Conservation (phyloP, 2,329 filamentous ascomycete species). For the Colletotrichum cuscutae region DNA sequence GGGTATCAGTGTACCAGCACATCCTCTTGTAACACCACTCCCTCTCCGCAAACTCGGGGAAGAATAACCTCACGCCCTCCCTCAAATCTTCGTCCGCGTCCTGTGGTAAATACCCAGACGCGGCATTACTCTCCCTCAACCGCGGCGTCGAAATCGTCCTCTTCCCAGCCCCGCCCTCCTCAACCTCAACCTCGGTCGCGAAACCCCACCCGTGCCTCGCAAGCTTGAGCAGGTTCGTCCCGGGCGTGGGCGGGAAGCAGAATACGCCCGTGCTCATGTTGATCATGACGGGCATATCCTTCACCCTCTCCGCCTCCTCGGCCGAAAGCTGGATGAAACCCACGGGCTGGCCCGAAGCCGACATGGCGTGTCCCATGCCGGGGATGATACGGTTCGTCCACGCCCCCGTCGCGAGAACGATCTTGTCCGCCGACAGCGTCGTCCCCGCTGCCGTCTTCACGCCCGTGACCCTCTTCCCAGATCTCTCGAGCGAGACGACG, state of each 20-base stretch:
- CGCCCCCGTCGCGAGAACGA: constrained; percentile 73
- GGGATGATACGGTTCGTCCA: constrained; percentile 69
- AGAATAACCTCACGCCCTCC: constrained; percentile 59
- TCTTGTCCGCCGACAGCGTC: constrained; percentile 59
- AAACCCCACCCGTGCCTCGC: constrained; percentile 71
- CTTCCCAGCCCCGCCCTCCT: constrained; percentile 64
- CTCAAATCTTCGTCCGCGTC: constrained; percentile 66
- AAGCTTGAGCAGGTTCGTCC: constrained; percentile 64
- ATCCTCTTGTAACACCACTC: constrained; percentile 62
- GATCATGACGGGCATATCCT: constrained; percentile 67
- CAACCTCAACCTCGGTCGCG: constrained; percentile 61
- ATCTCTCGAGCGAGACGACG: constrained; percentile 39
- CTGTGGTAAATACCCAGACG: constrained; percentile 78
- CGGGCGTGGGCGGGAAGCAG: constrained; percentile 63
- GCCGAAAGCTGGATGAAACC: constrained; percentile 71
- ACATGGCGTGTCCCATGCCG: constrained; percentile 65
- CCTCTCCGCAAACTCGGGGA: constrained; percentile 63
- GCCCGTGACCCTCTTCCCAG: constrained; percentile 36
- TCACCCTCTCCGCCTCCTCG: constrained; percentile 64
- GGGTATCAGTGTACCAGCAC: constrained; percentile 75
- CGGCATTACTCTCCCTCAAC: constrained; percentile 52
- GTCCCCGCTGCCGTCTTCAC: constrained; percentile 37
- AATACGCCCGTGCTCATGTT: constrained; percentile 66
- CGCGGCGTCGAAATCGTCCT: constrained; percentile 66
- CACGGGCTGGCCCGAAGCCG: constrained; percentile 73